Base-by-base conservation (phyloP, 2,329 filamentous ascomycete species). In the Thelonectria olida region DNA sequence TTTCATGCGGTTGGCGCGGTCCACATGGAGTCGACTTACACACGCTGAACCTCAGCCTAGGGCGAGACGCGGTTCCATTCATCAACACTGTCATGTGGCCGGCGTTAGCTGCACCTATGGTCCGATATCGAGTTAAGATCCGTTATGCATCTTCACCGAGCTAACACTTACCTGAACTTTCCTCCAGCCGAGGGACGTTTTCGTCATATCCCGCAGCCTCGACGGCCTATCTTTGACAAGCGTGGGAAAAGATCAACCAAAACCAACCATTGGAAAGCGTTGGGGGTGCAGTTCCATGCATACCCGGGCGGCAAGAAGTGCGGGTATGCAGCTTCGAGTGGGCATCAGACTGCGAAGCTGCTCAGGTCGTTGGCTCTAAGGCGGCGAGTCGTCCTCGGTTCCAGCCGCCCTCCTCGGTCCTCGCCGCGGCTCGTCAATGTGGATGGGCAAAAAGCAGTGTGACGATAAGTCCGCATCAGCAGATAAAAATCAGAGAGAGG, bases 171-270 rank as follows among this genome's bases (percentile, higher is more conserved):
- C 49, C 34, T 27, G 20, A 25, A 22, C n/a, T 38, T 34, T 58
- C 6, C 2, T 15, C 10, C 22, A n/a, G 17, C 53, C 53, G 45
- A 39, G 23, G 17, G 39, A 20, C 19, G 41, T 57, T 57, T 47
- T 41, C 31, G 54, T 47, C 39, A 47, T 52, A 25, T 28, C 41
- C 15, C 31, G 41, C 47, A 41, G 48, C 27, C 23, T 38, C 12
- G n/a, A 27, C 22, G 39, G 28, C 38, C 17, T 27, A 17, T 38
- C 48, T 23, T 28, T 19, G 25, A 41, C 55, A 22, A 58, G 36
- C 15, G 22, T 17, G 48, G 55, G 27, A 52, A 58, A 27, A 22
- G 55, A 58, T 58, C 55, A 45, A 23, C 55, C n/a, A 27, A 9
- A 15, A 4, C 39, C 41, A 23, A 31, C 42, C 42, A 20, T 50